Percentiles rank a stretch among this genome's conserved stretches.
phyloP scores from a whole-genome alignment of 768 basidiomycete genomes.

The Tricholomella constricta region DNA sequence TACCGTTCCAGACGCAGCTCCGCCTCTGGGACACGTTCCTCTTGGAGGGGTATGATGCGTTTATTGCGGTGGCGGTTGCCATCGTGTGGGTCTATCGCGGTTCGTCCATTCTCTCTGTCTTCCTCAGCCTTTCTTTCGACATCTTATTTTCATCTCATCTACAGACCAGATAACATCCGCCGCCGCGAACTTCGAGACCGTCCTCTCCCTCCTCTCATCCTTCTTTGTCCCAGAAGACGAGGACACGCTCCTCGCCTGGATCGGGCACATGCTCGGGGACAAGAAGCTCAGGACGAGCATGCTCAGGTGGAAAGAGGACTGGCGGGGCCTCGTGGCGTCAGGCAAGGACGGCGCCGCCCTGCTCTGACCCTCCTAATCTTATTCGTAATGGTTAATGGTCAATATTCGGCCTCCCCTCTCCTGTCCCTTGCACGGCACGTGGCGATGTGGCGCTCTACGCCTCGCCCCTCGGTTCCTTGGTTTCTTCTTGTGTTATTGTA shows the following conservation, averaged over 20 bases:
- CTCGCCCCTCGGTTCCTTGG: too few species aligned
- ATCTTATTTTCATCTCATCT: background rate
- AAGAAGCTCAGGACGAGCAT: conserved; percentile 74
- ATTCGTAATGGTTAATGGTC: background rate
- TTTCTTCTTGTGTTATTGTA: too few species aligned
- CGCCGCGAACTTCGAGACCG: conserved; percentile 86
- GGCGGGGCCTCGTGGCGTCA: conserved; percentile 66
- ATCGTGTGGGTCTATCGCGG: conserved; percentile 92
- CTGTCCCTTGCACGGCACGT: too few species aligned
- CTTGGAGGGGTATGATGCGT: conserved; percentile 87
- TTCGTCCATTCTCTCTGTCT: conserved; percentile 34
- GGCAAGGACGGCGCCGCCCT: conserved; percentile 66
- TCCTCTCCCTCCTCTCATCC: conserved; percentile 87
- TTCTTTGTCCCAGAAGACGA: conserved; percentile 96
- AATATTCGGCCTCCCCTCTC: too few species aligned
- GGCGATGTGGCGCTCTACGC: too few species aligned
- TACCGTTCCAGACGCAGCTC: conserved; percentile 94
- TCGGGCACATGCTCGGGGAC: conserved; percentile 58
- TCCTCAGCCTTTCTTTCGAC: background rate
- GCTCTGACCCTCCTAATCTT: conserved; percentile 14
- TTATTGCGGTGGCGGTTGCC: conserved; percentile 81
- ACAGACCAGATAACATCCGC: conserved; percentile 82
- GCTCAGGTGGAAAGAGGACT: conserved; percentile 75
- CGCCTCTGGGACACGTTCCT: conserved; percentile 95
- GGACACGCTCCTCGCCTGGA: conserved; percentile 79